A percentile compares a stretch with the other conserved stretches of the same genome.
These are phyloP conservation scores for Leccinellum luteum DNA, from an alignment of 768 basidiomycete species.

Conservation along the genomic window DNA sequence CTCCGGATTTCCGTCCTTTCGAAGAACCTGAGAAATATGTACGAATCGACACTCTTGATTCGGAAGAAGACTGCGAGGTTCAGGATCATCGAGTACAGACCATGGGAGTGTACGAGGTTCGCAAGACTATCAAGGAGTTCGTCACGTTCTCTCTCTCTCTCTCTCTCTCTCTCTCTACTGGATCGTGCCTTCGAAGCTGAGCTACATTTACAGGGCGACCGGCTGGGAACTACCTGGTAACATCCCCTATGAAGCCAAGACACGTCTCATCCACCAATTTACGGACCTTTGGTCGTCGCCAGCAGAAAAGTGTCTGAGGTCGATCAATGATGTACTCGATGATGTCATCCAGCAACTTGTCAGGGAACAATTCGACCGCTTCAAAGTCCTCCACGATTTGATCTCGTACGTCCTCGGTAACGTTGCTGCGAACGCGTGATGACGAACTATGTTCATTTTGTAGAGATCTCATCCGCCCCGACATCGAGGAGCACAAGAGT, in stretches of 20 bases:
- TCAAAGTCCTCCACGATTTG: conserved; percentile 32
- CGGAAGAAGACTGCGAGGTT: not conserved
- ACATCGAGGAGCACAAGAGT: conserved; percentile 29
- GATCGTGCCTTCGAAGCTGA: conserved; percentile 1
- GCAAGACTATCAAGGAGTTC: conserved; percentile 35
- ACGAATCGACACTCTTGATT: conserved; percentile 13
- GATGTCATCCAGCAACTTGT: conserved; percentile 30
- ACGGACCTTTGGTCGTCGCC: conserved; percentile 39
- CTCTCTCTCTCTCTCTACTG: no score
- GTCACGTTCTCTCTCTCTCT: conserved; percentile 10
- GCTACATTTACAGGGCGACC: conserved; percentile 28
- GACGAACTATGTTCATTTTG: not conserved
- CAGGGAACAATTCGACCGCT: conserved; percentile 39
- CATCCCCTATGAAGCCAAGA: conserved; percentile 41
- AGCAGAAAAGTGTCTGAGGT: conserved; percentile 33
- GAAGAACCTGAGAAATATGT: conserved; percentile 4
- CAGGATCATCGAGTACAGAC: conserved; percentile 6
- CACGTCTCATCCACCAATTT: conserved; percentile 33
- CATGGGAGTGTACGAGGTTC: conserved; percentile 35
- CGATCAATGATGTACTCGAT: conserved; percentile 31
- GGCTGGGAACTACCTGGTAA: conserved; percentile 44
- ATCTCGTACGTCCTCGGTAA: conserved; percentile 32
- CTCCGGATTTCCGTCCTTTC: conserved; percentile 43
- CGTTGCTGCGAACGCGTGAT: not conserved
- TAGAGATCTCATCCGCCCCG: conserved; percentile 28